These are phyloP conservation scores for Pseudogymnoascus sp. DNA, from an alignment of 2,329 filamentous ascomycete genomes.

Conservation along the genomic window DNA sequence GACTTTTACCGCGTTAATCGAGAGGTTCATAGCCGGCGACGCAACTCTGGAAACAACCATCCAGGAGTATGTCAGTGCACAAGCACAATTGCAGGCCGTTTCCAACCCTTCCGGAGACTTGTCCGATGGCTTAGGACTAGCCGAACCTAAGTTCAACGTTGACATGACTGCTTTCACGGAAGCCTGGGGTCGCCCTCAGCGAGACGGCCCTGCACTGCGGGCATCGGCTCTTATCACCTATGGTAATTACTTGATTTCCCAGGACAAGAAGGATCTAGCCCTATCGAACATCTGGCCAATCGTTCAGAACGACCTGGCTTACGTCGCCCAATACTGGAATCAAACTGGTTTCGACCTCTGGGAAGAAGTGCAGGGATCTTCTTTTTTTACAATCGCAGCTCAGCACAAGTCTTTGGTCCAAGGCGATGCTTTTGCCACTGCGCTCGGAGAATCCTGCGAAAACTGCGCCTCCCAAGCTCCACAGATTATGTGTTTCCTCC, in stretches of 20 bases:
- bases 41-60: slow-evolving; percentile 47
- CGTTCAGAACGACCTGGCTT: slow-evolving; percentile 66
- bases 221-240: slow-evolving; percentile 67
- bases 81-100: slow-evolving; percentile 49
- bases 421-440: slow-evolving; percentile 57
- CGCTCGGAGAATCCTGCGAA: slow-evolving; percentile 51
- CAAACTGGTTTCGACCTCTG: slow-evolving; percentile 64
- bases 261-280: slow-evolving; percentile 42
- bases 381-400: slow-evolving; percentile 68
- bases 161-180: slow-evolving; percentile 56
- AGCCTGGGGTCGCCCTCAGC: slow-evolving; percentile 68
- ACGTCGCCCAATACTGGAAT: slow-evolving; percentile 66
- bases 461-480: slow-evolving; percentile 55
- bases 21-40: slow-evolving; percentile 46
- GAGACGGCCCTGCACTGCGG: slow-evolving; percentile 69
- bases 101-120: slow-evolving; percentile 49
- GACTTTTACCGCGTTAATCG: slow-evolving; percentile 59
- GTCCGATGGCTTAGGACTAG: slow-evolving; percentile 42
- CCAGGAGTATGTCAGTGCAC: slow-evolving; percentile 58
- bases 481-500: slow-evolving; percentile 63
- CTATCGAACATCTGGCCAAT: slow-evolving; percentile 60
- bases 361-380: slow-evolving; percentile 71
- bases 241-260: slow-evolving; percentile 60
- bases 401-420: slow-evolving; percentile 63
- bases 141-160: slow-evolving; percentile 66